These are phyloP conservation scores for Zygosaccharomyces gambellarensis DNA, from an alignment of 805 yeast species.

Conservation along the genomic window DNA sequence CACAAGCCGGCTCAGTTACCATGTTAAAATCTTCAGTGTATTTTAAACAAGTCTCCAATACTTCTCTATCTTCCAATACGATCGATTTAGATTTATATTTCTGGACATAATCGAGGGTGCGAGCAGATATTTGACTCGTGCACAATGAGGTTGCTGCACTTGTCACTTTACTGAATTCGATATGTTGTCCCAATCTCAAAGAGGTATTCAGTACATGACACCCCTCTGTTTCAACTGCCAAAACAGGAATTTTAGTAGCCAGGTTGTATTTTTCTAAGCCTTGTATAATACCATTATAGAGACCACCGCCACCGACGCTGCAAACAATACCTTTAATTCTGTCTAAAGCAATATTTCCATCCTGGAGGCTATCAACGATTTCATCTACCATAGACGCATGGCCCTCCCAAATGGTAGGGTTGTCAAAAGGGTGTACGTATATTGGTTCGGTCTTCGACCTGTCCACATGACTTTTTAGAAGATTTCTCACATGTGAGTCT, in stretches of 20 bases:
- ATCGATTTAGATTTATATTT: constrained; percentile 40
- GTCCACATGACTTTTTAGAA: constrained; percentile 2
- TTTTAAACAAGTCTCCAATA: constrained; percentile 47
- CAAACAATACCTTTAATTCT: constrained; percentile 44
- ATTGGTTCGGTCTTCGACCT: constrained; percentile 30
- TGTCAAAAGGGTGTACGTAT: constrained; percentile 52
- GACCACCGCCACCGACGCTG: constrained; percentile 55
- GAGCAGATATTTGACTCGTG: constrained; percentile 50
- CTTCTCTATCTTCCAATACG: constrained; percentile 50
- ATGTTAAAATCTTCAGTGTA: constrained; percentile 48
- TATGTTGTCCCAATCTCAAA: constrained; percentile 41
- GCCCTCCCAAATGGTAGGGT: constrained; percentile 50
- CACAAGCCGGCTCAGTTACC: constrained; percentile 68
- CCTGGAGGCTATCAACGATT: constrained; percentile 28
- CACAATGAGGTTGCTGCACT: constrained; percentile 65
- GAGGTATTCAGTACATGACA: constrained; percentile 54
- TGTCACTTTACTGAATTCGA: constrained; percentile 42
- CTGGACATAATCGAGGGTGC: constrained; percentile 43
- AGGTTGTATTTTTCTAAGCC: constrained; percentile 39
- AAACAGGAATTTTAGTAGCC: constrained; percentile 35
- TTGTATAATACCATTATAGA: constrained; percentile 45
- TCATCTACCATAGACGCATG: constrained; percentile 47
- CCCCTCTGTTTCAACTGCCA: constrained; percentile 53
- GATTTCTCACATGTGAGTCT: constrained; percentile 37
- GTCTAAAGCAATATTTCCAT: constrained; percentile 20